Conservation (phyloP, 345 rosid genomes). For the Acer negundo region DNA sequence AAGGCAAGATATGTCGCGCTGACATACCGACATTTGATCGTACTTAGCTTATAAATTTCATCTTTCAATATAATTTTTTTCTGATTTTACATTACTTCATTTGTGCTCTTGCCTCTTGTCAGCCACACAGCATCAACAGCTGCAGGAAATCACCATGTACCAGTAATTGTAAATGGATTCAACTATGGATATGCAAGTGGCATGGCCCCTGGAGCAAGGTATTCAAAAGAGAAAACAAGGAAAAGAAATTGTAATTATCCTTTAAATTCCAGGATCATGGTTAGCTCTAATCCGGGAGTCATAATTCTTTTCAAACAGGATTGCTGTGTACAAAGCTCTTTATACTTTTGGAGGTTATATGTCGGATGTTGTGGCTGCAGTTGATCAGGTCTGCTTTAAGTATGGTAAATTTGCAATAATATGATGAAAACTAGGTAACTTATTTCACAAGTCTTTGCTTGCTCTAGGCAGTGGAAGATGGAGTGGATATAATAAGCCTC, state of each 20-base stretch:
- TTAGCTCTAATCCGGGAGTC: not conserved
- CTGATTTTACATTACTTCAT: slow-evolving; percentile 5
- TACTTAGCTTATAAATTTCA: not conserved
- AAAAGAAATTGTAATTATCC: not conserved
- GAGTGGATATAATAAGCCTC: slow-evolving; percentile 47
- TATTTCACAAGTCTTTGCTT: slow-evolving; percentile 4
- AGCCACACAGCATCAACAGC: slow-evolving; percentile 58
- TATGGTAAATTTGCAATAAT: not conserved
- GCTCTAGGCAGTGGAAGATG: slow-evolving; percentile 52
- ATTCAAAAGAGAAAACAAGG: not conserved
- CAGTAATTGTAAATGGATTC: slow-evolving; percentile 42
- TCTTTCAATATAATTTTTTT: not conserved
- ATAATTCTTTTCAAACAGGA: slow-evolving; percentile 25
- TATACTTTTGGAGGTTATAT: slow-evolving; percentile 50
- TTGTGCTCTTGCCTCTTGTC: slow-evolving; percentile 15
- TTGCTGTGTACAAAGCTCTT: slow-evolving; percentile 54
- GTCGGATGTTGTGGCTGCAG: slow-evolving; percentile 57
- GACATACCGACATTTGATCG: not conserved
- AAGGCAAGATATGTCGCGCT: slow-evolving; percentile 36
- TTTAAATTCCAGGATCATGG: not conserved
- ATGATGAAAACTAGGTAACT: not conserved
- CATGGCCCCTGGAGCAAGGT: slow-evolving; percentile 61
- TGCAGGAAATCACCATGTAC: slow-evolving; percentile 40
- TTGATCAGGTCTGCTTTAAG: slow-evolving; percentile 43
- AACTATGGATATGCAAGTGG: slow-evolving; percentile 55